These are phyloP conservation scores for Pinus taeda DNA, from an alignment of 75 land plant species.

Conservation along the genomic window DNA sequence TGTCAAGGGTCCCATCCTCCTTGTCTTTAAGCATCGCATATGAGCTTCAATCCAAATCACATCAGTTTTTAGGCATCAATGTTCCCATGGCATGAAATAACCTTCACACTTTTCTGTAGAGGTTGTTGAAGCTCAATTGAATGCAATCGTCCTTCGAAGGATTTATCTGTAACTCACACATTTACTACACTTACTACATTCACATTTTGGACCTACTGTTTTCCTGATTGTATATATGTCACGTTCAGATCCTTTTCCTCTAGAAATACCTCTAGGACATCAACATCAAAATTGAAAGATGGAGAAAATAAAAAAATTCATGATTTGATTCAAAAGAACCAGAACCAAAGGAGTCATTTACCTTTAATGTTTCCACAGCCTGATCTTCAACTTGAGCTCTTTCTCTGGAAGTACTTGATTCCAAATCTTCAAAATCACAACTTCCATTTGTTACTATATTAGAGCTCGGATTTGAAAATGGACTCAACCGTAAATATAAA, in stretches of 20 bases:
- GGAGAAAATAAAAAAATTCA: constrained; percentile 1
- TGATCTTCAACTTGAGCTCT: neutral
- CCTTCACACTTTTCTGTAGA: too few relatives aligned
- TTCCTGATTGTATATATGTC: neutral
- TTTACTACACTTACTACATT: neutral
- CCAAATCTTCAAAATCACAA: constrained; percentile 12
- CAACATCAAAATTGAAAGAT: constrained; percentile 1
- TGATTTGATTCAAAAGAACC: constrained; percentile 5
- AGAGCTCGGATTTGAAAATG: constrained; percentile 2
- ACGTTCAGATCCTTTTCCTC: neutral
- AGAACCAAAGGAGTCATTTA: constrained; percentile 10
- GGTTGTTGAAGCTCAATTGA: too few relatives aligned
- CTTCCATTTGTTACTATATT: neutral
- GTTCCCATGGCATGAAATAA: too few relatives aligned
- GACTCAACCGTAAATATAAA: constrained; percentile 13
- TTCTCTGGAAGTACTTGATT: constrained; percentile 11
- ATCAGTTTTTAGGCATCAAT: too few relatives aligned
- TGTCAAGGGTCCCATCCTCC: too few relatives aligned
- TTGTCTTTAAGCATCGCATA: too few relatives aligned
- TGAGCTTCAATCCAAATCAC: too few relatives aligned
- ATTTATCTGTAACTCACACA: too few relatives aligned
- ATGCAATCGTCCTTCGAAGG: too few relatives aligned
- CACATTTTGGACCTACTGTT: constrained; percentile 1
- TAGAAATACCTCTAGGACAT: neutral
- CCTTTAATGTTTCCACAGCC: constrained; percentile 7